Evolutionary conservation across 2,329 filamentous ascomycete species (phyloP), one percentile per base, ranked within the genome.

Genomic region (Cercospora beticola): DNA sequence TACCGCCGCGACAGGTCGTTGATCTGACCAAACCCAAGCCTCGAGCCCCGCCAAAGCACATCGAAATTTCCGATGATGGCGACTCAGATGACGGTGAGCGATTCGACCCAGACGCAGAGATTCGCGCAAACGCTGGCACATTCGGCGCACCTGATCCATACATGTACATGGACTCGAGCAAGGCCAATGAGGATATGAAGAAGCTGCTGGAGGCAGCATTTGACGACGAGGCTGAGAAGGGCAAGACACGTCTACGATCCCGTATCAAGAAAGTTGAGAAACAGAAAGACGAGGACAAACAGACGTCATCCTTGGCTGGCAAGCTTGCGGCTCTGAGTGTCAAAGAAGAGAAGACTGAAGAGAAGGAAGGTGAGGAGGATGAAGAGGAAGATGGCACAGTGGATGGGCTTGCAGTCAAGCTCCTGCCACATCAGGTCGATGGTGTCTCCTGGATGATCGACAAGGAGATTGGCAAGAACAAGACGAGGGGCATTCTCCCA

Each of bases 371-470:
- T 31, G 80, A 80, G 2, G 81, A 83, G 3, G 82, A 82, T 0
- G 83, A 83, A 2, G 83, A 84, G 59, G 83, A 85, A 62, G 89
- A 90, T 76, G 89, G 86, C 62, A 87, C 82, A 70, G 84, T 97
- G 0, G 90, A 93, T 64, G 95, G 94, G 0, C 86, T 99, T 69
- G 91, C 90, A 66, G 92, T 98, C 69, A 94, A 91, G 76, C 85
- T 99, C 2, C 85, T 99, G 0, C 94, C 94, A 4, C 95, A 99
- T 81, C 95, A 99, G 80, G 89, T 97, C 14, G 92, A 97, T 66
- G 95, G 95, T 74, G 90, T 98, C 0, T 88, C 90, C 66, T 99
- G 95, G 94, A 97, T 99, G 93, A 90, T 87, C 66, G 92, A 94
- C 68, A 93, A 96, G 75, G 95, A 99, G 81, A 89, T 93, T 10